Conservation (phyloP, 2,329 filamentous ascomycete species). For the Chaetomiaceae sp. region DNA sequence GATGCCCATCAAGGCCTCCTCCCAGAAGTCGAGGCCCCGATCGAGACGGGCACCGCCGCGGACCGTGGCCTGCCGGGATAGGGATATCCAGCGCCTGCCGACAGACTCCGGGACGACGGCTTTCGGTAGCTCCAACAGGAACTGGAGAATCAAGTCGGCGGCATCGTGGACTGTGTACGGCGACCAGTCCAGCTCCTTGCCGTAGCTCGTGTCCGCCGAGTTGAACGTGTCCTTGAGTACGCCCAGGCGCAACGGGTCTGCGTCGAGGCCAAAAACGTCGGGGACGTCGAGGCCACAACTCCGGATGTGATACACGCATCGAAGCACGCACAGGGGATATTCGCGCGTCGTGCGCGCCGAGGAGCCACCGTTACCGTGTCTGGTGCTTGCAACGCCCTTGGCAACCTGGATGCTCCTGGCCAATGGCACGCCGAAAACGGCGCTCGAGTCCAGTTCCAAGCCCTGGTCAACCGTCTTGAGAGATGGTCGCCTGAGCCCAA, state of each 20-base stretch:
- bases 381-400: conserved; percentile 35
- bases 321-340: conserved; percentile 40
- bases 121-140: conserved; percentile 36
- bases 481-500: conserved; percentile 3
- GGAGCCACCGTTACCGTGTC: conserved; percentile 33
- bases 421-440: conserved; percentile 7
- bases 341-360: conserved; percentile 31
- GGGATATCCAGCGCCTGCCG: conserved; percentile 37
- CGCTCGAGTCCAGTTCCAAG: neutral
- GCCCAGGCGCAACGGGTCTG: conserved; percentile 31
- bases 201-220: conserved; percentile 33
- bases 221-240: conserved; percentile 37
- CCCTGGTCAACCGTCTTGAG: neutral
- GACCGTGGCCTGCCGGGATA: conserved; percentile 37
- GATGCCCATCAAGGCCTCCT: conserved; percentile 39
- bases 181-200: conserved; percentile 35
- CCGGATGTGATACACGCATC: conserved; percentile 36
- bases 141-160: conserved; percentile 38
- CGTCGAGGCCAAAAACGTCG: conserved; percentile 36
- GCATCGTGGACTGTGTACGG: conserved; percentile 38
- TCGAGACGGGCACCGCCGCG: conserved; percentile 35
- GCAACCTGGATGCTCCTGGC: conserved; percentile 33
- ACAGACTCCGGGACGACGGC: conserved; percentile 37
- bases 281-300: conserved; percentile 33
- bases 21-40: conserved; percentile 43